Evolutionary conservation across 805 yeast species (phyloP), one percentile per base, ranked within the genome.

Genomic region (Teunomyces gatunensis): DNA sequence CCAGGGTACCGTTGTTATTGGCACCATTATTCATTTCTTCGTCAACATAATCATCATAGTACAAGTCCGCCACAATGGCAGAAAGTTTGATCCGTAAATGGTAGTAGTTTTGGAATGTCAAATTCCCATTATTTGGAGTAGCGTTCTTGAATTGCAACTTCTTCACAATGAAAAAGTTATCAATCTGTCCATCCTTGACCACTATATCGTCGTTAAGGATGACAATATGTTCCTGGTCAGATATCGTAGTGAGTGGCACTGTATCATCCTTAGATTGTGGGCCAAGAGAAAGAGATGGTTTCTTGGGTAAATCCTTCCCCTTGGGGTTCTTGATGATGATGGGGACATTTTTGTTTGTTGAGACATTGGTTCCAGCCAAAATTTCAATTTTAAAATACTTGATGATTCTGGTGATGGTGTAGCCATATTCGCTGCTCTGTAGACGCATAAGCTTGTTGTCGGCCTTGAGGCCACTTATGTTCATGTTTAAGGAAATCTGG

Each of bases 121-220:
- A 59, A 56, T 77, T 77, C 18, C 79, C 79, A 53, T 75, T 77
- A 52, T 77, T 77, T 9, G 81, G 80, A 2, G 82, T 77, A 17
- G 81, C 79, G 52, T 66, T 77, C 42, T 72, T 71, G 60, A 78
- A 78, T 52, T 77, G 80, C 13, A 75, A 60, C 54, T 72, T 74
- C 45, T 67, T 71, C 17, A 77, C 59, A 10, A 61, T 54, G 51
- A 64, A 70, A 48, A 54, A 69, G 40, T 61, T 58, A 44, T 67
- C 69, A 33, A 59, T 60, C 39, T 56, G 57, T 5, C 57, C 53
- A 43, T 55, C 54, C 6, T 56, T 53, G 5, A 60, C 49, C 10
- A 46, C 47, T 3, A 60, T 37, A 4, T 53, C 60, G 33, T 64
- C 60, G 45, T 65, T 62, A 12, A 67, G 47, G 6, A 60, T 58